A percentile compares a stretch with the other conserved stretches of the same genome.
Evolutionary conservation across 1,139 yeast species (phyloP).

Genomic region (Suhomyces bolitotheri): DNA sequence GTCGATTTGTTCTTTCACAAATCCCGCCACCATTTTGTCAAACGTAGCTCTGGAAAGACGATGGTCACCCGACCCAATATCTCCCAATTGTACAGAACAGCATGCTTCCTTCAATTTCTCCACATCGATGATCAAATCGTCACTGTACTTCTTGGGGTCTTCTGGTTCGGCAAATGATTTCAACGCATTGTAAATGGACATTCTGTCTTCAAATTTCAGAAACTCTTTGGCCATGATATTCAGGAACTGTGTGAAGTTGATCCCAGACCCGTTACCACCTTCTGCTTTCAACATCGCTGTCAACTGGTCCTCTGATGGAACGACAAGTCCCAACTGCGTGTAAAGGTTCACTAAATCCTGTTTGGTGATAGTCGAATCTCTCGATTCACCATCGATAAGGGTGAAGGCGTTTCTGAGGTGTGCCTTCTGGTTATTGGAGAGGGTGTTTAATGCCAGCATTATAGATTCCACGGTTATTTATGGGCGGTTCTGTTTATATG

Average conservation of each 20-base stretch:
- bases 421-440: constrained; percentile 42
- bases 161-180: constrained; percentile 51
- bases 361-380: constrained; percentile 65
- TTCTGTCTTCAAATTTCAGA: constrained; percentile 56
- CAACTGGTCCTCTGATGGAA: constrained; percentile 46
- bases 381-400: constrained; percentile 77
- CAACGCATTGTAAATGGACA: constrained; percentile 64
- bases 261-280: constrained; percentile 28
- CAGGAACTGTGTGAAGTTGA: constrained; percentile 71
- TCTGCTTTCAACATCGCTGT: constrained; percentile 47
- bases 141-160: constrained; percentile 19
- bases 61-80: constrained; percentile 47
- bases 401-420: constrained; percentile 52
- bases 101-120: constrained; percentile 52
- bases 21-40: constrained; percentile 54
- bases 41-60: constrained; percentile 56
- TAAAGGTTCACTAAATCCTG: constrained; percentile 62
- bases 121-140: constrained; percentile 46
- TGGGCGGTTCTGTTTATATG: too few species aligned
- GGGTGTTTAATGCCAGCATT: constrained; percentile 37
- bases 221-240: constrained; percentile 65
- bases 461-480: too few species aligned
- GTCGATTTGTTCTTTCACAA: constrained; percentile 55
- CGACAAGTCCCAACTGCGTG: constrained; percentile 46
- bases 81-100: constrained; percentile 47